A percentile compares a stretch with the other conserved stretches of the same genome.
phyloP scores from a whole-genome alignment of 352 stramenopile genomes.

The Pythium grandisporangium region DNA sequence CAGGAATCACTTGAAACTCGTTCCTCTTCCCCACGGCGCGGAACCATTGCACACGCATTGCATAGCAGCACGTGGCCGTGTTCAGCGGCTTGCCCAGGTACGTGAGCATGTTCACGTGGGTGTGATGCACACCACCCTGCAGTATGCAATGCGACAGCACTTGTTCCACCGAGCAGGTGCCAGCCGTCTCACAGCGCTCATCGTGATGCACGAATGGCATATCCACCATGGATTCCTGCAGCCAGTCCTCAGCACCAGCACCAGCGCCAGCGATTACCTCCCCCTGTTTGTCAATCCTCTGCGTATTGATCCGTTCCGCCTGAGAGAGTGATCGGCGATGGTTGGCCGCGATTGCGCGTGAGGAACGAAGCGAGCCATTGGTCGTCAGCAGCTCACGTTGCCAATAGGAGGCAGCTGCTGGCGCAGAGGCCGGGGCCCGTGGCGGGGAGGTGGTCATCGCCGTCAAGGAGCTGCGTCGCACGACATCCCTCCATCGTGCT shows the following conservation, averaged over 20 bases:
- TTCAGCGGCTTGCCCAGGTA: slow-evolving; percentile 55
- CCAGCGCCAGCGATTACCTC: slow-evolving; percentile 9
- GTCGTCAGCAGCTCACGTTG: no score
- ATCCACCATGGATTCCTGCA: background rate
- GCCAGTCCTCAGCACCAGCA: background rate
- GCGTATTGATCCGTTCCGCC: no score
- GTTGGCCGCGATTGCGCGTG: no score
- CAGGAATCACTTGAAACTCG: slow-evolving; percentile 63
- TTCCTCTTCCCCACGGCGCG: slow-evolving; percentile 46
- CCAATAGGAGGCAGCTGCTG: background rate
- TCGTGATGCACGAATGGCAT: slow-evolving; percentile 33
- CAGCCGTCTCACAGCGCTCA: slow-evolving; percentile 47
- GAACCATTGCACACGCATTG: slow-evolving; percentile 67
- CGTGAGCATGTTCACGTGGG: slow-evolving; percentile 71
- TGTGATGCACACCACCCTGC: slow-evolving; percentile 79
- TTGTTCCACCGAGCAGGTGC: slow-evolving; percentile 41
- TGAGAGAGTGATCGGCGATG: no score
- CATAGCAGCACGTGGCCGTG: slow-evolving; percentile 58
- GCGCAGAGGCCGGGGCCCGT: background rate
- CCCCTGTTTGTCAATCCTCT: no score
- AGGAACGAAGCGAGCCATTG: no score
- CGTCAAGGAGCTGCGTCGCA: slow-evolving; percentile 41
- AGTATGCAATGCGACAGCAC: slow-evolving; percentile 68
- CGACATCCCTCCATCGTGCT: slow-evolving; percentile 58
- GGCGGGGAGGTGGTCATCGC: background rate